Percentiles rank a stretch among this genome's conserved stretches.
These are phyloP conservation scores for Chlamydomonas sp. DNA, from an alignment of 139 green algal genomes.

Conservation along the genomic window DNA sequence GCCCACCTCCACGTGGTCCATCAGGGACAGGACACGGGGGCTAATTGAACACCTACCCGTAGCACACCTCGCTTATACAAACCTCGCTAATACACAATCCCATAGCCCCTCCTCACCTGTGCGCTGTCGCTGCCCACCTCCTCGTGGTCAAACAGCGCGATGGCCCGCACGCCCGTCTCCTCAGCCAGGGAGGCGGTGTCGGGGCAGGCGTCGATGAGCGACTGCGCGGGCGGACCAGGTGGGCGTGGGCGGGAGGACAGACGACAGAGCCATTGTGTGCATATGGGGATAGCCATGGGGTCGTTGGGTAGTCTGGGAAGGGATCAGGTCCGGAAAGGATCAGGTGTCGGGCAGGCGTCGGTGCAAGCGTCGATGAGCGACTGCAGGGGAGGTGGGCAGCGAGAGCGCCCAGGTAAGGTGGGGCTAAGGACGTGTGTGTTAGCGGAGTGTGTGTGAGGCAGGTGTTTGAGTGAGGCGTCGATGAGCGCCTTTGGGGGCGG, in stretches of 20 bases:
- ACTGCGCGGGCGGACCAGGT: constrained; percentile 41
- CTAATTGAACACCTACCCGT: neutral
- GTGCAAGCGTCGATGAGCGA: constrained; percentile 73
- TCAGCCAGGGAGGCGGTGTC: constrained; percentile 54
- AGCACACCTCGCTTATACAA: neutral
- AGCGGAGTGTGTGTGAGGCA: neutral
- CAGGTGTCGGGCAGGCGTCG: neutral
- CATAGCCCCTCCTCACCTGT: constrained; percentile 39
- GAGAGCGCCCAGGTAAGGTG: constrained; percentile 67
- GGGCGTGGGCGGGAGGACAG: neutral
- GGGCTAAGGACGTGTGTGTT: neutral
- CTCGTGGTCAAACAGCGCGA: constrained; percentile 97
- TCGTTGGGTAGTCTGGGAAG: no score
- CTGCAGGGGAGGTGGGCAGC: constrained; percentile 91
- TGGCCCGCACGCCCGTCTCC: constrained; percentile 78
- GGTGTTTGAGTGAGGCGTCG: no score
- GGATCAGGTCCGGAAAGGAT: no score
- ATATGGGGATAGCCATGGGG: neutral
- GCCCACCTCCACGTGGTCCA: constrained; percentile 97
- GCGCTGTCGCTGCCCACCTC: constrained; percentile 88
- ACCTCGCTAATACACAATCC: neutral
- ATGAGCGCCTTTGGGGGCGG: no score
- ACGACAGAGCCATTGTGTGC: neutral
- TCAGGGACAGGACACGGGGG: constrained; percentile 61
- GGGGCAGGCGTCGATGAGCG: constrained; percentile 71